Conservation (phyloP, 2,329 filamentous ascomycete genomes). For the Emmonsiellopsis sp. region DNA sequence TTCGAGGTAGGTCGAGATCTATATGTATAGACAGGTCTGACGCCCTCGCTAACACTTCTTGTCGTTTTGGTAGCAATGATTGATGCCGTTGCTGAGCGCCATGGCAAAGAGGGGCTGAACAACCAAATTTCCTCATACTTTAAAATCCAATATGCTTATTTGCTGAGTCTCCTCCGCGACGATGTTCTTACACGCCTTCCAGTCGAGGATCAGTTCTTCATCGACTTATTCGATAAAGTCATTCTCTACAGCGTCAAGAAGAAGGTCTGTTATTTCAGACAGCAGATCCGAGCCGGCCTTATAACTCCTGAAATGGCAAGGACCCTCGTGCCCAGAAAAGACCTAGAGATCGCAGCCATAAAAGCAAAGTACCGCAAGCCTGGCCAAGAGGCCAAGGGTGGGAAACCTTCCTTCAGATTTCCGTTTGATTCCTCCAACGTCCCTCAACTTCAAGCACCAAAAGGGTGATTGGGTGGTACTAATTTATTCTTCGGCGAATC, state of each 20-base stretch:
- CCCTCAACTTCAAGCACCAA: no score
- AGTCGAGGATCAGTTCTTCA: constrained; percentile 1
- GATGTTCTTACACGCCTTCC: neutral
- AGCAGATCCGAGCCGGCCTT: neutral
- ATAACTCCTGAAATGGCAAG: constrained; percentile 1
- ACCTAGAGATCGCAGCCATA: neutral
- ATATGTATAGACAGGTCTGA: no score
- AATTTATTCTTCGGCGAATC: no score
- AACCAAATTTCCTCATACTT: neutral
- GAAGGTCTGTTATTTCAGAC: neutral
- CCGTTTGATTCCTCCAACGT: no score
- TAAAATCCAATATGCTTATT: neutral
- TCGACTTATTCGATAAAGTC: neutral
- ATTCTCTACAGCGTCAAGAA: neutral
- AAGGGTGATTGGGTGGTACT: no score
- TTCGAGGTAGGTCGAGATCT: neutral
- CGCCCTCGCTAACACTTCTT: neutral
- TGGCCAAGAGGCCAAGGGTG: no score
- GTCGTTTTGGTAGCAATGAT: neutral
- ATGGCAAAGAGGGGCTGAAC: neutral
- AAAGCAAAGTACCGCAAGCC: neutral
- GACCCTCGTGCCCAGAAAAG: neutral
- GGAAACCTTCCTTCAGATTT: no score
- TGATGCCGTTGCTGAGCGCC: neutral
- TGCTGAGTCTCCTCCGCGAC: neutral